phyloP scores from a whole-genome alignment of 257 asterid genomes.

The Nicotiana attenuata region DNA sequence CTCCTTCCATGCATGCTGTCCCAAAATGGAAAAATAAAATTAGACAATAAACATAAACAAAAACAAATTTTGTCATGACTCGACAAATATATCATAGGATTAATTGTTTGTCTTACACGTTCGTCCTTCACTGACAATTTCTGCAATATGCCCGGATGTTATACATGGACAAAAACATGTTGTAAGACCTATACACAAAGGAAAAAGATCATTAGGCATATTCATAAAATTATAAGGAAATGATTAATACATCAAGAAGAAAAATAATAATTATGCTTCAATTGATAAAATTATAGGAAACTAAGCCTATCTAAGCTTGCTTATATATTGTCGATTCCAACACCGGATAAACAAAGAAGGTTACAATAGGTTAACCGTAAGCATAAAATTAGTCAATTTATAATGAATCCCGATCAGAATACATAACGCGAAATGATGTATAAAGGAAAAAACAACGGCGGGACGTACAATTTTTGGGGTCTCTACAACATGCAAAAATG shows the following conservation, averaged over 20 bases:
- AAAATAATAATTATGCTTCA: background rate
- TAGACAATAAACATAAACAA: background rate
- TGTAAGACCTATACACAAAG: conserved; percentile 11
- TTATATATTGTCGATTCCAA: background rate
- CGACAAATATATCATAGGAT: background rate
- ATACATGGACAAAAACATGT: conserved; percentile 27
- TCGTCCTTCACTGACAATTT: conserved; percentile 28
- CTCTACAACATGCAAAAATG: conserved; percentile 13
- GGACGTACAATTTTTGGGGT: conserved; percentile 14
- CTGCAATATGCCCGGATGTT: conserved; percentile 24
- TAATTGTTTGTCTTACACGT: conserved; percentile 21
- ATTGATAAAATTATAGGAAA: background rate
- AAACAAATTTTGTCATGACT: background rate
- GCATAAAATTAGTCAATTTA: too few species aligned
- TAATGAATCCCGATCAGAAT: too few species aligned
- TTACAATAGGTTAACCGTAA: too few species aligned
- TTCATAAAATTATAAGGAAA: background rate
- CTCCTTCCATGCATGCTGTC: conserved; percentile 26
- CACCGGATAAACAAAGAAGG: too few species aligned
- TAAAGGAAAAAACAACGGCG: background rate
- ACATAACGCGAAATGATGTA: too few species aligned
- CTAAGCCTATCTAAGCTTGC: background rate
- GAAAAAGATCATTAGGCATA: background rate
- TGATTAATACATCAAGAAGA: background rate
- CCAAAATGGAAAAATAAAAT: background rate